Evolutionary conservation across 257 asterid genomes (phyloP).

Genomic region (Agastache rugosa): DNA sequence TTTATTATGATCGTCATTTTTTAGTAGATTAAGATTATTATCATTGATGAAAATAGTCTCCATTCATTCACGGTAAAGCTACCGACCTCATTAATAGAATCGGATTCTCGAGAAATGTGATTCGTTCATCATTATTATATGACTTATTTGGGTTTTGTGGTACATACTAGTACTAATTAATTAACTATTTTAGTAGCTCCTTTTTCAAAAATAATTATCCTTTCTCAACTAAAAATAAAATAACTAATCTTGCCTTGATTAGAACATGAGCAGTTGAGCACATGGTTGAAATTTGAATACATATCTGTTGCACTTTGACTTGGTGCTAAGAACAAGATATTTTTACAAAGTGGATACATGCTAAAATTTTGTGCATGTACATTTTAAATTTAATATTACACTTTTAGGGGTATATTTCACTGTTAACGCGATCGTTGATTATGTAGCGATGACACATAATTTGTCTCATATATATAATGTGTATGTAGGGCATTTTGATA

Average conservation of each 20-base stretch:
- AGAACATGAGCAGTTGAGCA: slow-evolving; percentile 31
- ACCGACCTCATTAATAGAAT: slow-evolving; percentile 55
- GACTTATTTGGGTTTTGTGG: not conserved
- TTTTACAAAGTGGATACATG: not conserved
- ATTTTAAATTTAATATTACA: not conserved
- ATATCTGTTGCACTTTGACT: slow-evolving; percentile 24
- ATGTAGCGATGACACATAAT: not conserved
- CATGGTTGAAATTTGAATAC: not conserved
- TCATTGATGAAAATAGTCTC: slow-evolving; percentile 23
- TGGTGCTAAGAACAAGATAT: not conserved
- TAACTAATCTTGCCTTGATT: slow-evolving; percentile 13
- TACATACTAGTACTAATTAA: not conserved
- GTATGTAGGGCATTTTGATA: too few species aligned
- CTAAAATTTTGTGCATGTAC: not conserved
- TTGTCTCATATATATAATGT: too few species aligned
- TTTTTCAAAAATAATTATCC: not conserved
- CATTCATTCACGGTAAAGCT: slow-evolving; percentile 34
- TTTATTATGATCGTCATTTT: not conserved
- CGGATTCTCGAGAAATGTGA: slow-evolving; percentile 46
- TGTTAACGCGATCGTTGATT: not conserved
- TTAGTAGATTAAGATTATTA: too few species aligned
- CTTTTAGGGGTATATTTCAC: not conserved
- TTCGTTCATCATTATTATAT: slow-evolving; percentile 27
- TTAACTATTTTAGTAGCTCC: not conserved
- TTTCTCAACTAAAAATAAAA: not conserved